Evolutionary conservation across 2,329 filamentous ascomycete species (phyloP).

Genomic region (Neofusicoccum sp.): DNA sequence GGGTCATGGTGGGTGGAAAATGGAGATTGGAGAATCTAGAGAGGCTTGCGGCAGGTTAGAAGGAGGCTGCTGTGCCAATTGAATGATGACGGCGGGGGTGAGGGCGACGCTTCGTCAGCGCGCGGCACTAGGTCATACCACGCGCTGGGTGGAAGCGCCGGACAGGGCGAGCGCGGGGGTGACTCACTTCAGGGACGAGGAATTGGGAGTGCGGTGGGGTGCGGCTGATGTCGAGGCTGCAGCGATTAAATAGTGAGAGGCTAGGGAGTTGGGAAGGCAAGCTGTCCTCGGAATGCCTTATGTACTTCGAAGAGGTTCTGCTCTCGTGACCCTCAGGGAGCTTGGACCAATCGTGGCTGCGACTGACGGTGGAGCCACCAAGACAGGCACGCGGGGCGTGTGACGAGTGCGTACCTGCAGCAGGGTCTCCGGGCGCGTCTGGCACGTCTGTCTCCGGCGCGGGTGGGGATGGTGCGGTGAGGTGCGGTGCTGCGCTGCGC

Average conservation of each 20-base stretch:
- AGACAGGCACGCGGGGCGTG: slow-evolving; percentile 11
- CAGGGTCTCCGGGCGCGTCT: background rate
- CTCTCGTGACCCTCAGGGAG: slow-evolving; percentile 22
- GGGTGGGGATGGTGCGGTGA: background rate
- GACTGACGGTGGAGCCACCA: slow-evolving; percentile 18
- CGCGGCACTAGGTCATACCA: slow-evolving; percentile 15
- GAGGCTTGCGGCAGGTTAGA: background rate
- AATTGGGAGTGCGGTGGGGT: background rate
- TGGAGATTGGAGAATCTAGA: slow-evolving; percentile 42
- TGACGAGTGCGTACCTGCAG: slow-evolving; percentile 21
- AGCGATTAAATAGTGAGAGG: slow-evolving; percentile 10
- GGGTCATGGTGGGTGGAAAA: slow-evolving; percentile 70
- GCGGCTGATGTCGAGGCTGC: background rate
- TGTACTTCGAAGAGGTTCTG: slow-evolving; percentile 22
- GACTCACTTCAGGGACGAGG: background rate
- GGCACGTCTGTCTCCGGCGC: background rate
- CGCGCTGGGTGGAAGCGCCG: background rate
- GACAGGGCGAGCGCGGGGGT: background rate
- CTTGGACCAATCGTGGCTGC: slow-evolving; percentile 19
- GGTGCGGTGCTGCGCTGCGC: background rate
- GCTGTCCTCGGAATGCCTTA: slow-evolving; percentile 19
- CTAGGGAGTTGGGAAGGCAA: background rate
- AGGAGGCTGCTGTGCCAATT: slow-evolving; percentile 23
- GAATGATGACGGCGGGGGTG: slow-evolving; percentile 12
- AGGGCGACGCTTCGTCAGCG: slow-evolving; percentile 20